These are phyloP conservation scores for Spinacia oleracea DNA, from an alignment of 179 eudicot genomes.

Conservation along the genomic window DNA sequence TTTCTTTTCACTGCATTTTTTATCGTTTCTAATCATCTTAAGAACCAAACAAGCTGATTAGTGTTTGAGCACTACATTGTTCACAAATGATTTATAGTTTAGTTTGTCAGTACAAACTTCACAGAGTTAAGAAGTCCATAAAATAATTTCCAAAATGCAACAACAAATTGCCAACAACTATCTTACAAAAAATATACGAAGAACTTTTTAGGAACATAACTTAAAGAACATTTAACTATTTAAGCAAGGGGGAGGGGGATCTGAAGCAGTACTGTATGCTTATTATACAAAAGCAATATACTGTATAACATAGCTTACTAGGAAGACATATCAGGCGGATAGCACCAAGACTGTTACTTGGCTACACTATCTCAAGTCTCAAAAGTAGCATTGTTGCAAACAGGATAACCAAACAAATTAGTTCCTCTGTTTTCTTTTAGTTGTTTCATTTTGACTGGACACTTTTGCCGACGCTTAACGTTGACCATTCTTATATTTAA, in stretches of 20 bases:
- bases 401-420: neutral
- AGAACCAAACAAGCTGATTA: neutral
- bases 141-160: neutral
- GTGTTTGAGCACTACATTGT: neutral
- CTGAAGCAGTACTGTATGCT: neutral
- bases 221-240: too few relatives aligned
- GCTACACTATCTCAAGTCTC: neutral
- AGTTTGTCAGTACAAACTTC: neutral
- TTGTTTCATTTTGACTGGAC: too few relatives aligned
- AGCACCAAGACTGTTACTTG: neutral
- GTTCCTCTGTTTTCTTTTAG: too few relatives aligned
- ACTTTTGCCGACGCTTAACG: too few relatives aligned
- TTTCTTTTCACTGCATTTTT: neutral
- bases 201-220: too few relatives aligned
- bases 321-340: constrained; percentile 10
- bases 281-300: neutral
- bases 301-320: neutral
- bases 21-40: neutral
- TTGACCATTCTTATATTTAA: too few relatives aligned
- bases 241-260: too few relatives aligned
- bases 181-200: too few relatives aligned
- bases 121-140: neutral
- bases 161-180: too few relatives aligned
- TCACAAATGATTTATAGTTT: neutral
- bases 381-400: neutral